Base-by-base conservation (phyloP, 768 basidiomycete genomes). In the Scleroderma citrinum region DNA sequence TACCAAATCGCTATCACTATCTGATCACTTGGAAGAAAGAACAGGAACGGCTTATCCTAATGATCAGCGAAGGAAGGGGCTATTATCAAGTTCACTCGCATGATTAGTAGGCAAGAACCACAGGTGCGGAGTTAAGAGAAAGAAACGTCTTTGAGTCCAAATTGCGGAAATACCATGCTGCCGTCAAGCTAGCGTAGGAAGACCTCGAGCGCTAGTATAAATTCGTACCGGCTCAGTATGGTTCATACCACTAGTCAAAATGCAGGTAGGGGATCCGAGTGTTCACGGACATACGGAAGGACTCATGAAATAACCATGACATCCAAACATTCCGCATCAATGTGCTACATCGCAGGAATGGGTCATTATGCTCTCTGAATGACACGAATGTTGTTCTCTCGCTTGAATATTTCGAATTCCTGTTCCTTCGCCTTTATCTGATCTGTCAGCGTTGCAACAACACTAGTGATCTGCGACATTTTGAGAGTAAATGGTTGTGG, bases 401-500 rank as follows among this genome's bases (percentile, higher is more conserved):
- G 74, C 64, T 87, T 89, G 71, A 92, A 89, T 23, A 70, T 66
- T 58, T 90, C 85, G 54, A 92, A 84, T 50, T 91, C 90, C 52
- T 81, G 76, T 59, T 92, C 94, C 67, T 89, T 93, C 45, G 76
- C 71, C 69, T 90, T 92, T 74, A 97, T 94, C 69, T 92, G 91
- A 53, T 86, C 85, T 23, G 86, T 73, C 50, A 98, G 76, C 38
- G 72, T 85, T 26, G 81, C 65, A 40, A 97, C 75, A 20, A 92
- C 89, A 53, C 84, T 85, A 52, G 77, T 81, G 55, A 98, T 95
- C 90, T 96, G 64, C 42, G 37, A 40, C 44, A 52, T 56, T 7
- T 40, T 61, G 41, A 56, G 50, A 30, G 36, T n/a, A 24, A 5
- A 34, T 19, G 6, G 46, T 38, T 39, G 43, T 20, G 7, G 14